Conservation (phyloP, 768 basidiomycete genomes). For the Lactarius akahatsu region DNA sequence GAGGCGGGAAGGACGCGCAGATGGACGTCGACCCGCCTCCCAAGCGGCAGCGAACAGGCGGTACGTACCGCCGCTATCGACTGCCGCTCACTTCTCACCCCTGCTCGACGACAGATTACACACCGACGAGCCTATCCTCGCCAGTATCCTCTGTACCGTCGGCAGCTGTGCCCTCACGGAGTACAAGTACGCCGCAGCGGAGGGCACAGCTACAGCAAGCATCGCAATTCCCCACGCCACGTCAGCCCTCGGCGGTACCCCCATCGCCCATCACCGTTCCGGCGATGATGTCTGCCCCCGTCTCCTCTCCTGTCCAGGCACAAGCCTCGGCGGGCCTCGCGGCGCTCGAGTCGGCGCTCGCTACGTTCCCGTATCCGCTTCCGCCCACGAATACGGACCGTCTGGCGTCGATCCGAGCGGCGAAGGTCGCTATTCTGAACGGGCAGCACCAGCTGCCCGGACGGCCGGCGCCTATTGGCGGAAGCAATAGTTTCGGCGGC, state of each 20-base stretch:
- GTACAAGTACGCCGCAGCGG: not conserved
- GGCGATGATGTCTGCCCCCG: not conserved
- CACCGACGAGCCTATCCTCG: not conserved
- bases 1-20: not conserved
- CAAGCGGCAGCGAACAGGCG: slow-evolving; percentile 16
- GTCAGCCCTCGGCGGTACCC: not conserved
- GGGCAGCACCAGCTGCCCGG: slow-evolving; percentile 1
- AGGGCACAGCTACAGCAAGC: not conserved
- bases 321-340: not conserved
- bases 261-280: not conserved
- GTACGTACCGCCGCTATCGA: not conserved
- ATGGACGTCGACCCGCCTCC: slow-evolving; percentile 22
- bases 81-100: not conserved
- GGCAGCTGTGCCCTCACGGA: not conserved
- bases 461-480: not conserved
- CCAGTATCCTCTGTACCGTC: not conserved
- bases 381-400: not conserved
- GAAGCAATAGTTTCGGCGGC: not conserved
- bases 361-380: not conserved
- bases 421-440: slow-evolving; percentile 14
- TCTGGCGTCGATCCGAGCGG: slow-evolving; percentile 13
- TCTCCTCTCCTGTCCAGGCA: not conserved
- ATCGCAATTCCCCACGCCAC: not conserved
- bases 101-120: not conserved
- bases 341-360: not conserved